These are phyloP conservation scores for Scutellaria barbata DNA, from an alignment of 257 asterid genomes.

Conservation along the genomic window DNA sequence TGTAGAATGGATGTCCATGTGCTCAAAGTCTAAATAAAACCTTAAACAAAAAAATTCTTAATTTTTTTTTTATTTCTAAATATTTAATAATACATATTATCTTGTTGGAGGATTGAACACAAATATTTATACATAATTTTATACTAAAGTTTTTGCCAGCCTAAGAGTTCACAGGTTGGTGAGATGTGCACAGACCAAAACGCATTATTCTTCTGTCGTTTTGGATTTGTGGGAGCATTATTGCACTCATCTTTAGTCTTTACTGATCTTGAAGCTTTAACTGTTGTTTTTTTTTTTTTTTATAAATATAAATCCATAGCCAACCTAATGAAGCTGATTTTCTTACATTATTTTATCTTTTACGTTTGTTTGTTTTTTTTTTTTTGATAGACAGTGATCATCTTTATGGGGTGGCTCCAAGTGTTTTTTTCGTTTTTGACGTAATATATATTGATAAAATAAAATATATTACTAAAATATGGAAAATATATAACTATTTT, in stretches of 20 bases:
- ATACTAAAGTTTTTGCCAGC: slow-evolving; percentile 29
- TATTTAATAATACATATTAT: slow-evolving; percentile 3
- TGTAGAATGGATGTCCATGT: slow-evolving; percentile 54
- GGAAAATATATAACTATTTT: too few species aligned
- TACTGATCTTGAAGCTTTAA: slow-evolving; percentile 31
- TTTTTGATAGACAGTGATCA: neutral
- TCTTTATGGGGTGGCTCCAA: neutral
- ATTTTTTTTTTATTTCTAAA: neutral
- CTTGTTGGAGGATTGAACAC: slow-evolving; percentile 19
- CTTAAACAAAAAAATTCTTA: neutral
- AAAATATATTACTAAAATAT: too few species aligned
- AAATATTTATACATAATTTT: neutral
- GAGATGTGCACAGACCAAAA: slow-evolving; percentile 28
- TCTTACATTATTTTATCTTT: neutral
- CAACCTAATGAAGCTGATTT: neutral
- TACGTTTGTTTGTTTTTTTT: neutral
- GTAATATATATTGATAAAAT: too few species aligned
- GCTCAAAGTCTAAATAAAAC: slow-evolving; percentile 25
- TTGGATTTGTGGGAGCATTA: slow-evolving; percentile 30
- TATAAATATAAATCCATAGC: too few species aligned
- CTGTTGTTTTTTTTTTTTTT: too few species aligned
- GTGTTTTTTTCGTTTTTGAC: neutral
- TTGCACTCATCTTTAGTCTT: slow-evolving; percentile 35
- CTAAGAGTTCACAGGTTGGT: slow-evolving; percentile 25
- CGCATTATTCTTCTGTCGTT: slow-evolving; percentile 30